A percentile compares a stretch with the other conserved stretches of the same genome.
Conservation (phyloP, 2,329 filamentous ascomycete species). For the Colletotrichum cereale region DNA sequence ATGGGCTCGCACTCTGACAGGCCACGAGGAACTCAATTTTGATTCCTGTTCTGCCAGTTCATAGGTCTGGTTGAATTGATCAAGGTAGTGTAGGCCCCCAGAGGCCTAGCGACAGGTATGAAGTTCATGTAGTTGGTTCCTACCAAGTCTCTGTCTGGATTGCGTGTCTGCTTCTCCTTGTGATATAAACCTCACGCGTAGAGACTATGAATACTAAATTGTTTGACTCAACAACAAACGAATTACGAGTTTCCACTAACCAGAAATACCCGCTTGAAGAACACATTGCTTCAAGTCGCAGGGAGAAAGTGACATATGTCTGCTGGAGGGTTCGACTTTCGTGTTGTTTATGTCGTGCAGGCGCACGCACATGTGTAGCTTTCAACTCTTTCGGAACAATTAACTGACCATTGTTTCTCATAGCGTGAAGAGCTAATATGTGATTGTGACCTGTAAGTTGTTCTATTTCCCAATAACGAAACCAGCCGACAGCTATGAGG, state of each 20-base stretch:
- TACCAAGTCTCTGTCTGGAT: background rate
- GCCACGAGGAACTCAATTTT: background rate
- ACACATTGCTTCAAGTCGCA: background rate
- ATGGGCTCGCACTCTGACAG: too few species aligned
- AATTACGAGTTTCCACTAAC: fast-evolving
- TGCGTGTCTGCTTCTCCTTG: background rate
- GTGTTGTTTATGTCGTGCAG: background rate
- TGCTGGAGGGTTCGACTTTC: background rate
- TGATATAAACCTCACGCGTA: background rate
- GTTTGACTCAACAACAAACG: too few species aligned
- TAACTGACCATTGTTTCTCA: background rate
- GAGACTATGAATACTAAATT: too few species aligned
- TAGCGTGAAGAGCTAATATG: too few species aligned
- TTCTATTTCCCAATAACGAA: background rate
- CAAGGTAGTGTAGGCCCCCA: background rate
- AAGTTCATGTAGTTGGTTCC: background rate
- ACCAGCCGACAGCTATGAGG: background rate
- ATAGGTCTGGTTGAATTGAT: background rate
- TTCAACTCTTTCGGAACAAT: background rate
- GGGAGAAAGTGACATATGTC: background rate
- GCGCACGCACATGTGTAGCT: background rate
- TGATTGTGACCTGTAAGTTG: background rate
- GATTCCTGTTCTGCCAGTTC: background rate
- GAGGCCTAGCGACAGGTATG: background rate
- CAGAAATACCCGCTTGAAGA: background rate